These are phyloP conservation scores for Fusarium dlaminii DNA, from an alignment of 2,329 filamentous ascomycete species.

Conservation along the genomic window DNA sequence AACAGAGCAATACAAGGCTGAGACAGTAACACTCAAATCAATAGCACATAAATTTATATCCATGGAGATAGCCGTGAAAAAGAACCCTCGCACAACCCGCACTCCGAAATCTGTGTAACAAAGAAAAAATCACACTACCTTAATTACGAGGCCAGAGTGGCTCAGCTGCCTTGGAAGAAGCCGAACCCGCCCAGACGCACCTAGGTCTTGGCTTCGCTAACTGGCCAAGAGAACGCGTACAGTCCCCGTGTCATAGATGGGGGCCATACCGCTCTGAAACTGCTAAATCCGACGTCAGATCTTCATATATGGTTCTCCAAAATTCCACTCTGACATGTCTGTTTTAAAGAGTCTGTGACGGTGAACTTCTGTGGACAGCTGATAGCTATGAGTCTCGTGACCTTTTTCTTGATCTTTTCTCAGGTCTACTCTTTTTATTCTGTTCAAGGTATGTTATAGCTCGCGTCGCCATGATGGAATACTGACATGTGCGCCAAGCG, in stretches of 20 bases:
- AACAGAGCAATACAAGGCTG: not conserved
- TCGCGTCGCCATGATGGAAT: not conserved
- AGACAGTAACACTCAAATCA: not conserved
- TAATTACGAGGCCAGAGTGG: conserved; percentile 25
- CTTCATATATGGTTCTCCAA: not conserved
- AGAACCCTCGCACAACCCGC: not conserved
- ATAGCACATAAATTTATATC: not conserved
- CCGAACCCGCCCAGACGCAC: not conserved
- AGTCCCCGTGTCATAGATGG: conserved; percentile 21
- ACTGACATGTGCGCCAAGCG: conserved; percentile 4
- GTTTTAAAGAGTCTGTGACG: not conserved
- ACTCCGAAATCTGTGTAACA: not conserved
- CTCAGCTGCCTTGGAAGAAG: conserved; percentile 30
- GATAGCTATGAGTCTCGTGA: conserved; percentile 14
- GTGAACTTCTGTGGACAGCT: not conserved
- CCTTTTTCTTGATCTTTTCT: conserved; percentile 1
- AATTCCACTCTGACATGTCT: not conserved
- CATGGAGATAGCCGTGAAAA: not conserved
- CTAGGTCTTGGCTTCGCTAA: conserved; percentile 18
- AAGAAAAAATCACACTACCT: not conserved
- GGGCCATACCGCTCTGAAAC: not conserved
- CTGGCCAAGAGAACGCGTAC: conserved; percentile 5
- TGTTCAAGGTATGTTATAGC: conserved; percentile 4
- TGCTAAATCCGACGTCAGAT: not conserved
- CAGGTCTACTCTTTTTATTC: not conserved